These are phyloP conservation scores for Pestalotiopsis sp. DNA, from an alignment of 2,329 filamentous ascomycete species.

Conservation along the genomic window DNA sequence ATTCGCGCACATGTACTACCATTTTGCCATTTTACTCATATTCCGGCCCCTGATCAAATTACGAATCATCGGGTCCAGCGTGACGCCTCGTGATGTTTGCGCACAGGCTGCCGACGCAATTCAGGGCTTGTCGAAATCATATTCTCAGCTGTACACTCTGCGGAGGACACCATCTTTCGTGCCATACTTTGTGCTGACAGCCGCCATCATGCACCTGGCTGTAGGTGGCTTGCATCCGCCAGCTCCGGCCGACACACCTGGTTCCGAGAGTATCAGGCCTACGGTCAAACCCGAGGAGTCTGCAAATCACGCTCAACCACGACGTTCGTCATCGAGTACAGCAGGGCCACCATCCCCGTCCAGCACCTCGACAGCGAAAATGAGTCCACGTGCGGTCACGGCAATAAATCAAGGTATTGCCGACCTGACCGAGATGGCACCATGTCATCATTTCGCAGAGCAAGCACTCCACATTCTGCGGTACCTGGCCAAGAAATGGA, in stretches of 20 bases:
- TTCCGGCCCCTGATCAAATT: conserved; percentile 73
- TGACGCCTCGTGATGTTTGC: conserved; percentile 68
- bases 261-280: conserved; percentile 22
- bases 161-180: conserved; percentile 63
- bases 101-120: conserved; percentile 63
- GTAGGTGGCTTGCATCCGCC: conserved; percentile 43
- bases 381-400: conserved; percentile 43
- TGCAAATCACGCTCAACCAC: conserved; percentile 7
- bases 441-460: conserved; percentile 62
- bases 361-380: conserved; percentile 26
- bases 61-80: conserved; percentile 62
- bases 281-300: conserved; percentile 21
- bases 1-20: conserved; percentile 74
- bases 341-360: conserved; percentile 19
- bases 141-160: conserved; percentile 60
- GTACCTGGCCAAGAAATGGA: conserved; percentile 61
- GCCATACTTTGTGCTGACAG: conserved; percentile 63
- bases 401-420: conserved; percentile 56
- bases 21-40: conserved; percentile 71
- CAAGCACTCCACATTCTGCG: conserved; percentile 62
- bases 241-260: conserved; percentile 22
- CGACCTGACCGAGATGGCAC: conserved; percentile 63
- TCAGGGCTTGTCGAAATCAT: conserved; percentile 56
- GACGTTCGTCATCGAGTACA: conserved; percentile 8
- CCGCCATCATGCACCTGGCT: conserved; percentile 62